Base-by-base conservation (phyloP, 1,284 basidiomycete species). In the Malassezia furfur region DNA sequence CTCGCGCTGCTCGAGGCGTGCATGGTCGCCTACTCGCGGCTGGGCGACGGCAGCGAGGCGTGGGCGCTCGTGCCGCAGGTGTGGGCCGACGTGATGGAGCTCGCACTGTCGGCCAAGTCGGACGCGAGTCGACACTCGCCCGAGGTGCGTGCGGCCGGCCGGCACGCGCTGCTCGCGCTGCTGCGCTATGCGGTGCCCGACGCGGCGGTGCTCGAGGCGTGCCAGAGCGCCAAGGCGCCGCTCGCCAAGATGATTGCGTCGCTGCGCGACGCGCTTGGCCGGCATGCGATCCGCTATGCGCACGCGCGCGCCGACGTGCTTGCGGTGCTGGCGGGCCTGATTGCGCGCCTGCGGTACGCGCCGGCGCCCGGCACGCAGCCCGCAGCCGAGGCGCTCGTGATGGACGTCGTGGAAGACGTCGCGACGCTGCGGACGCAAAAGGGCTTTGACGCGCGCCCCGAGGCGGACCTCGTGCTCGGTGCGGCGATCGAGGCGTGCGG, bases 381-480 rank as follows among this genome's bases (percentile, higher is more conserved):
- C 3, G 66, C 67, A 10, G 86, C 88, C 2, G 83, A 88, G 67
- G 74, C 78, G 41, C 80, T 96, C 8, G 78, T 93, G 21, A 74
- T 86, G 43, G 83, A 84, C 32, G 75, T 90, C n/a, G 80, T 96
- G 47, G 77, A 80, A 60, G 82, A 83, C 54, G 79, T 94, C 28
- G 88, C 84, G 1, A 83, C 85, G 39, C 76, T 94, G 57, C 79
- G 93, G 39, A 78, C 82, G 34, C 80, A 86, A 67, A 87, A 85
- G 75, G 83, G 80, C 5, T 98, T 98, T 68, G 91, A 96, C 75
- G 82, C 86, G 75, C 91, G 90, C 75, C 89, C 91, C 73, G 82
- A 83, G 45, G 90, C 85, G 22, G 94, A 99, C 75, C 79, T 78
- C 5, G 84, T 86, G 1, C 77, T 98, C 36, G 84, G 85, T 5